Conservation (phyloP, 2,329 filamentous ascomycete species). For the Calycina herbarum region DNA sequence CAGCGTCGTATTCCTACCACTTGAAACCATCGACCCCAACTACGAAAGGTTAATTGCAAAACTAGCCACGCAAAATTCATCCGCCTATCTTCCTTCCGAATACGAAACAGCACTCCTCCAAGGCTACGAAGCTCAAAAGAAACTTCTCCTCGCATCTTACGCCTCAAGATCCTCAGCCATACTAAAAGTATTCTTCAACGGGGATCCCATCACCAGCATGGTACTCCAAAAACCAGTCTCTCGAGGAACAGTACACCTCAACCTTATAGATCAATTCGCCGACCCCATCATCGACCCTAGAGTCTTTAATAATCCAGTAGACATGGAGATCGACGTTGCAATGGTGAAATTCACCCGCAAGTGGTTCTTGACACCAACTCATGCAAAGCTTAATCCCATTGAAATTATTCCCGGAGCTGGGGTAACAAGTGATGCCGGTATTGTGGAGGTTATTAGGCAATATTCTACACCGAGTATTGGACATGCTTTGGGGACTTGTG, state of each 20-base stretch:
- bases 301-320: conserved; percentile 40
- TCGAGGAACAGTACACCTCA: conserved; percentile 33
- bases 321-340: conserved; percentile 38
- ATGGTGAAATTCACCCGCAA: conserved; percentile 8
- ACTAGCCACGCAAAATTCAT: not conserved
- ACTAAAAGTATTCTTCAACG: conserved; percentile 10
- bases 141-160: conserved; percentile 10
- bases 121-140: conserved; percentile 13
- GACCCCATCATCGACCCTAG: conserved; percentile 40
- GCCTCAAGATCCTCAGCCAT: conserved; percentile 8
- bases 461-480: conserved; percentile 39
- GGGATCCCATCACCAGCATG: not conserved
- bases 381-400: conserved; percentile 35
- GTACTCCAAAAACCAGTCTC: conserved; percentile 6
- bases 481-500: conserved; percentile 40
- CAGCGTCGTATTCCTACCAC: conserved; percentile 8
- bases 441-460: conserved; percentile 31
- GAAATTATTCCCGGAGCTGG: conserved; percentile 37
- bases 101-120: conserved; percentile 8
- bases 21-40: conserved; percentile 7
- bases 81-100: not conserved
- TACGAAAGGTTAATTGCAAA: conserved; percentile 4
- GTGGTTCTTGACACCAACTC: conserved; percentile 26
- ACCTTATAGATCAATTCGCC: conserved; percentile 30
- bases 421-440: conserved; percentile 29